Evolutionary conservation across 306 rosid species (phyloP).

Genomic region (Spatholobus suberectus): DNA sequence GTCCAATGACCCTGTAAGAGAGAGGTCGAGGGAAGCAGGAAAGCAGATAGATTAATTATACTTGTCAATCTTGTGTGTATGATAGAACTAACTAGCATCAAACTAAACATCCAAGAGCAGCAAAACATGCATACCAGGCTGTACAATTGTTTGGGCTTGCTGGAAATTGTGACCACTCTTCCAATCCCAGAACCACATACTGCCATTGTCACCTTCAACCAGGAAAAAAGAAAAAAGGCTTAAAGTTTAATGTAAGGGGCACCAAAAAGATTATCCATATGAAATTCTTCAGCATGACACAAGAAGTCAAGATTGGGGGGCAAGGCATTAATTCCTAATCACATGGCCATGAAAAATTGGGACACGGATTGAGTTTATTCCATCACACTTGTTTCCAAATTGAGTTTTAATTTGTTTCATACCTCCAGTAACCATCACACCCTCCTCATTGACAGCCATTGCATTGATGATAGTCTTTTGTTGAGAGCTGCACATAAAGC

Average conservation of each 20-base stretch:
- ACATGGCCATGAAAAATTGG: neutral
- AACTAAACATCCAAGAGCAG: neutral
- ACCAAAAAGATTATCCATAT: neutral
- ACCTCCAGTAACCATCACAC: conserved; percentile 98
- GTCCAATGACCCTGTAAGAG: conserved; percentile 82
- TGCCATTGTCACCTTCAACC: conserved; percentile 91
- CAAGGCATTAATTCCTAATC: neutral
- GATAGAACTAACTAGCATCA: neutral
- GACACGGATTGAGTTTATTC: conserved; percentile 3
- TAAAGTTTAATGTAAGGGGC: neutral
- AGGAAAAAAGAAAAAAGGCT: neutral
- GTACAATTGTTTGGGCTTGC: conserved; percentile 95
- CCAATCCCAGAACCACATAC: conserved; percentile 99
- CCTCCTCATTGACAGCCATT: conserved; percentile 97
- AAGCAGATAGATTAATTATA: neutral
- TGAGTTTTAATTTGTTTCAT: conserved; percentile 27
- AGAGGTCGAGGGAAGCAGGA: neutral
- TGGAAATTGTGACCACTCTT: conserved; percentile 97
- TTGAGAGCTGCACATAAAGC: conserved; percentile 72
- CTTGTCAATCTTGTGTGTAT: neutral
- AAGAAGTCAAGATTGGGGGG: neutral
- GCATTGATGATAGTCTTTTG: conserved; percentile 96
- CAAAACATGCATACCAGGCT: conserved; percentile 69
- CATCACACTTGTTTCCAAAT: neutral
- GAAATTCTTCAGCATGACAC: neutral